Conservation (phyloP, 2,329 filamentous ascomycete genomes). For the Cladosporium phlei region DNA sequence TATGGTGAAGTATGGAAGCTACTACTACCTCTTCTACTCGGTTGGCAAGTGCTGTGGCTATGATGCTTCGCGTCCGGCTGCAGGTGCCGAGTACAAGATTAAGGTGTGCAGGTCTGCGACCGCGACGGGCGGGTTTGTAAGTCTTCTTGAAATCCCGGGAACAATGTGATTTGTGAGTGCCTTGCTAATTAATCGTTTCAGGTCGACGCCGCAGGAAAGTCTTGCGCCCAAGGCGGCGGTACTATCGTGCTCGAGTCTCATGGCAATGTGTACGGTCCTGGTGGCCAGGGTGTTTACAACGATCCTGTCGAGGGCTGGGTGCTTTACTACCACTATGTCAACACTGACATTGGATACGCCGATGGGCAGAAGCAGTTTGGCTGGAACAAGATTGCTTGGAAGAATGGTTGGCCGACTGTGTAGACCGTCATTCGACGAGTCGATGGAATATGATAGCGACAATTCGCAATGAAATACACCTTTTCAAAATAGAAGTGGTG, state of each 20-base stretch:
- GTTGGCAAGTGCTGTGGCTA: constrained; percentile 60
- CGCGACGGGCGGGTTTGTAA: constrained; percentile 50
- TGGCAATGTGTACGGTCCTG: constrained; percentile 58
- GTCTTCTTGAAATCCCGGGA: no score
- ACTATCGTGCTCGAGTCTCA: constrained; percentile 58
- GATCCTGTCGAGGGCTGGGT: constrained; percentile 49
- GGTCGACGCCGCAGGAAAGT: constrained; percentile 49
- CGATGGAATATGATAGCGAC: no score
- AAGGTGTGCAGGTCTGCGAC: constrained; percentile 57
- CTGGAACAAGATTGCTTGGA: constrained; percentile 49
- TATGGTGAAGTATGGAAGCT: constrained; percentile 51
- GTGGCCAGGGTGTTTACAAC: constrained; percentile 57
- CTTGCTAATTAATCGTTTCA: constrained; percentile 8
- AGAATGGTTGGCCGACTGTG: constrained; percentile 44
- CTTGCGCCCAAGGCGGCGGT: constrained; percentile 55
- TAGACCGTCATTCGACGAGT: no score
- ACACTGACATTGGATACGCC: constrained; percentile 42
- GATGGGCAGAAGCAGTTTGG: constrained; percentile 46
- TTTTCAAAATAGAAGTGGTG: no score
- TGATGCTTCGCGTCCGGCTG: constrained; percentile 46
- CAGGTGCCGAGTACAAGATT: constrained; percentile 62
- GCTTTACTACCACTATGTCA: constrained; percentile 60
- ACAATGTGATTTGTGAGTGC: no score
- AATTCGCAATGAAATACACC: no score
- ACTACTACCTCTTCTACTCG: constrained; percentile 63